These are phyloP conservation scores for Geoglossum cookeanum DNA, from an alignment of 2,329 filamentous ascomycete species.

Conservation along the genomic window DNA sequence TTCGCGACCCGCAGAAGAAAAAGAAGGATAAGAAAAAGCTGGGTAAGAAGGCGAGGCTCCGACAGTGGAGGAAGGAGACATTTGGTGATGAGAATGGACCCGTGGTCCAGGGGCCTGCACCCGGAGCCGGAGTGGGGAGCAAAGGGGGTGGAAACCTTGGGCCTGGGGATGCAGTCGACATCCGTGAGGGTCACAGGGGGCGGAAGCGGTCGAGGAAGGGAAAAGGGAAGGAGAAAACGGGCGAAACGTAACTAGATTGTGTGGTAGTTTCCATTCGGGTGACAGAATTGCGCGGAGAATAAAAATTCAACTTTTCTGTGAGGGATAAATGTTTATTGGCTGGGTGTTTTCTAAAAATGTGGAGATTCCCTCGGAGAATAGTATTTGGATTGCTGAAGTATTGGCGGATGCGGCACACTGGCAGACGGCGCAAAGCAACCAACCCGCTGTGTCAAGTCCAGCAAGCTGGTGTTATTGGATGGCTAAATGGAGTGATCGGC, in stretches of 20 bases:
- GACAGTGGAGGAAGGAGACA: constrained; percentile 62
- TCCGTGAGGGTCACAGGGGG: constrained; percentile 1
- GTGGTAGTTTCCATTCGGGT: not conserved
- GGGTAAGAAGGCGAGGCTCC: constrained; percentile 77
- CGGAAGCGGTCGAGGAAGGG: constrained; percentile 3
- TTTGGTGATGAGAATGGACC: constrained; percentile 40
- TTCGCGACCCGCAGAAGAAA: constrained; percentile 80
- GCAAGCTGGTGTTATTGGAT: not conserved
- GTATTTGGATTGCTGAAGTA: not conserved
- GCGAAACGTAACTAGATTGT: not conserved
- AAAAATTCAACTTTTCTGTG: not conserved
- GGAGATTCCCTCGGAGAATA: not conserved
- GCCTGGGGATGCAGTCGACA: not conserved
- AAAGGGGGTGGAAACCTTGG: too few species aligned
- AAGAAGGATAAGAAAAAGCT: constrained; percentile 69
- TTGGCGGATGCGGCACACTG: not conserved
- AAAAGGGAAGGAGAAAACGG: not conserved
- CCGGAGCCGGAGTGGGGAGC: not conserved
- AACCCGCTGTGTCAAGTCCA: not conserved
- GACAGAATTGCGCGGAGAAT: not conserved
- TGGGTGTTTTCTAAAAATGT: not conserved
- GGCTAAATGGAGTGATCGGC: not conserved
- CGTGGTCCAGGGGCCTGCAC: not conserved
- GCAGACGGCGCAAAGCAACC: not conserved
- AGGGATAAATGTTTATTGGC: not conserved